phyloP scores from a whole-genome alignment of 441 rosid genomes.

The Gossypium trilobum region DNA sequence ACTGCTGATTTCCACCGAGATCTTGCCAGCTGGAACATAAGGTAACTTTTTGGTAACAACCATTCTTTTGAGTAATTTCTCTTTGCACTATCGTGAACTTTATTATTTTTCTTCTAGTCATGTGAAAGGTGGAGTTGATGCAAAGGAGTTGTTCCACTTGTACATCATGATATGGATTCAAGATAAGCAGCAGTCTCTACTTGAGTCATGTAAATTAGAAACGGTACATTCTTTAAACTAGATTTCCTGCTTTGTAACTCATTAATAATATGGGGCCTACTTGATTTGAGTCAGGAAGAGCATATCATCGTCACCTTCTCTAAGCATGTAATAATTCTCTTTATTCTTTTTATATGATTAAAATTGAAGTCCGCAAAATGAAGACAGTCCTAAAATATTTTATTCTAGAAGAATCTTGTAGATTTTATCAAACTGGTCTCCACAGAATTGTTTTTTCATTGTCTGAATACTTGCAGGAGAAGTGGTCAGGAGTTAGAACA shows the following conservation, averaged over 20 bases:
- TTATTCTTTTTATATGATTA: not conserved
- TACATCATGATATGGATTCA: slow-evolving; percentile 95
- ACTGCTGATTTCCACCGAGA: slow-evolving; percentile 92
- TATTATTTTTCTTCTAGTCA: slow-evolving; percentile 40
- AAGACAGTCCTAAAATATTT: not conserved
- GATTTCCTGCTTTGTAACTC: not conserved
- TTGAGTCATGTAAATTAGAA: slow-evolving; percentile 82
- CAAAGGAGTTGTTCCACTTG: slow-evolving; percentile 79
- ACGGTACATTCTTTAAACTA: slow-evolving; percentile 40
- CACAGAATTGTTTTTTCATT: not conserved
- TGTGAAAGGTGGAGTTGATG: slow-evolving; percentile 88
- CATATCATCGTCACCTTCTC: not conserved
- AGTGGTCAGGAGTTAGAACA: slow-evolving; percentile 89
- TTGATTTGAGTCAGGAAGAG: not conserved
- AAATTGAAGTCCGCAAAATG: not conserved
- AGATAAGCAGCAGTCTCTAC: slow-evolving; percentile 77
- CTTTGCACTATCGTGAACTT: slow-evolving; percentile 15
- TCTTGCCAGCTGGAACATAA: slow-evolving; percentile 71
- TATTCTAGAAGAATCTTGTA: not conserved
- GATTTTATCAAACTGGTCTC: not conserved
- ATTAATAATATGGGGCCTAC: not conserved
- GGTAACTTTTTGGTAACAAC: slow-evolving; percentile 32
- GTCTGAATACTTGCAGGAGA: slow-evolving; percentile 52
- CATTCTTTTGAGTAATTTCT: slow-evolving; percentile 3
- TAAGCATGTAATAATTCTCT: not conserved